Evolutionary conservation across 2,329 filamentous ascomycete species (phyloP).

Genomic region (Apiospora hydei): DNA sequence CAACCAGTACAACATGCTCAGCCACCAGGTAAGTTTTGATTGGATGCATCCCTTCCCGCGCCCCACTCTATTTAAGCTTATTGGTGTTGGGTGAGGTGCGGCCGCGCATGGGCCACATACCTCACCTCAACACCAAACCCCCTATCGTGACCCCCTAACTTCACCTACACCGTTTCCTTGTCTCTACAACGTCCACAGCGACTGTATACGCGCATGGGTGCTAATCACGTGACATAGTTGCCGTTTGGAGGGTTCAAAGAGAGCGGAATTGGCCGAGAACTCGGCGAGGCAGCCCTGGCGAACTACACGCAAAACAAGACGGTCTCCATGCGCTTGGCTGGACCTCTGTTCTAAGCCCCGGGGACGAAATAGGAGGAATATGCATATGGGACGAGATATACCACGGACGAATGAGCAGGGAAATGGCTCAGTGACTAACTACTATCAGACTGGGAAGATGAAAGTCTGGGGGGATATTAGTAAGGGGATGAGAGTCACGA

Average conservation of each 20-base stretch:
- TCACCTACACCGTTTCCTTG: neutral
- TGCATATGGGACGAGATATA: neutral
- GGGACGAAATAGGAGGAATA: neutral
- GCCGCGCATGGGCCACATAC: too few relatives aligned
- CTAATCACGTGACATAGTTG: neutral
- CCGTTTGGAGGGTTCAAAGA: slow-evolving; percentile 82
- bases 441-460: neutral
- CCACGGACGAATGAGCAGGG: neutral
- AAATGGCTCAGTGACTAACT: neutral
- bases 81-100: neutral
- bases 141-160: neutral
- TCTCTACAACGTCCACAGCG: neutral
- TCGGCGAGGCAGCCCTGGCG: slow-evolving; percentile 70
- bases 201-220: too few relatives aligned
- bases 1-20: slow-evolving; percentile 72
- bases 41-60: slow-evolving; percentile 48
- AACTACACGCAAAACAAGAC: slow-evolving; percentile 76
- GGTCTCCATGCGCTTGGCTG: slow-evolving; percentile 62
- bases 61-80: neutral
- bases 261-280: slow-evolving; percentile 78
- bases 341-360: slow-evolving; percentile 43
- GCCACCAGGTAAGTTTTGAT: slow-evolving; percentile 55
- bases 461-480: neutral
- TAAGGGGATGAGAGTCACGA: neutral
- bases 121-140: neutral